Percentiles rank a stretch among this genome's conserved stretches.
Conservation (phyloP, 1,284 basidiomycete species). For the Microbotryomycetes sp. region DNA sequence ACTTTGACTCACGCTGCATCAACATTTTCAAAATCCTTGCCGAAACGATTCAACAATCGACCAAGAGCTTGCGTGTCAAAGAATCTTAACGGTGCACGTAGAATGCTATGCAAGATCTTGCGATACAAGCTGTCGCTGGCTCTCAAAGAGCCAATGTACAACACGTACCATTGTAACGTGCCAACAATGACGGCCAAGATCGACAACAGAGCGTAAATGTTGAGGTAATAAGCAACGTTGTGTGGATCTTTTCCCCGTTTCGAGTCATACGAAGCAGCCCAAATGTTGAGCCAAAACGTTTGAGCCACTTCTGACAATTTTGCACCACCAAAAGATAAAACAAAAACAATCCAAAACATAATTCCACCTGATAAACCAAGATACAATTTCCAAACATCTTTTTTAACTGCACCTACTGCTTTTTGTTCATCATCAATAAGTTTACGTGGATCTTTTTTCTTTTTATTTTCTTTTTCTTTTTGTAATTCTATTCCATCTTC, state of each 20-base stretch:
- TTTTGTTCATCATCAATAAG: conserved; percentile 84
- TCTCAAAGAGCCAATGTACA: conserved; percentile 35
- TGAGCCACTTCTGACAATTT: conserved; percentile 62
- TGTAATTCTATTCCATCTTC: conserved; percentile 17
- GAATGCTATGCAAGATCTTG: conserved; percentile 66
- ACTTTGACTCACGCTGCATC: conserved; percentile 2
- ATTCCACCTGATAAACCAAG: conserved; percentile 45
- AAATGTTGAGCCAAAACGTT: conserved; percentile 33
- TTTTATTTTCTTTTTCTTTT: conserved; percentile 16
- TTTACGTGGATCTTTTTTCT: conserved; percentile 62
- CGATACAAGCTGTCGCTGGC: conserved; percentile 31
- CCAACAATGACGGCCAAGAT: conserved; percentile 54
- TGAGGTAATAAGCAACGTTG: conserved; percentile 60
- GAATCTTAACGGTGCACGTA: conserved; percentile 87
- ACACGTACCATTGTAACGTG: conserved; percentile 57
- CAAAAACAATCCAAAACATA: conserved; percentile 67
- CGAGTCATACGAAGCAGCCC: conserved; percentile 24
- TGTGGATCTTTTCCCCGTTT: conserved; percentile 39
- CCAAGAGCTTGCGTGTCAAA: conserved; percentile 87
- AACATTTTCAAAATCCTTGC: conserved; percentile 89
- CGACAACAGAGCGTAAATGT: conserved; percentile 57
- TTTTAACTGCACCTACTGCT: conserved; percentile 71
- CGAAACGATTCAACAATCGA: conserved; percentile 54
- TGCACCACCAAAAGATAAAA: conserved; percentile 54
- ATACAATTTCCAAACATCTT: conserved; percentile 74